phyloP scores from a whole-genome alignment of 2,329 filamentous ascomycete genomes.

The Cladosporium cucumerinum region DNA sequence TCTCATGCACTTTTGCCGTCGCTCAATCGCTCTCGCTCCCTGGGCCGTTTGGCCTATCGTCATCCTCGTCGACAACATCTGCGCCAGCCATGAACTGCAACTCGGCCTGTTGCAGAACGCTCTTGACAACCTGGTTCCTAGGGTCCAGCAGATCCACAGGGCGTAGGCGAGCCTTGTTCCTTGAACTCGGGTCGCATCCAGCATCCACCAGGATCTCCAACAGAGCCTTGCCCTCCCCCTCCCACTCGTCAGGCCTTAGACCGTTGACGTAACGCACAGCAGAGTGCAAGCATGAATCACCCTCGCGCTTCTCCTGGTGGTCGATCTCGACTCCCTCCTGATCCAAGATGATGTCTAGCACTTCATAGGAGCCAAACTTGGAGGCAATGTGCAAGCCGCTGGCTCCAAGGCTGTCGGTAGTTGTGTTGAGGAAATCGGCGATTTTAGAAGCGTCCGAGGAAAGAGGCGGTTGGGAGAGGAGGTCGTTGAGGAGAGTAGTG shows the following conservation, averaged over 20 bases:
- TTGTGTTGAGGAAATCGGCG: slow-evolving; percentile 76
- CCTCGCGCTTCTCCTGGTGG: slow-evolving; percentile 65
- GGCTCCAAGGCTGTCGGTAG: slow-evolving; percentile 81
- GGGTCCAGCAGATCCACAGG: slow-evolving; percentile 72
- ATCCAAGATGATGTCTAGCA: slow-evolving; percentile 78
- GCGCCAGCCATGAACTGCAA: slow-evolving; percentile 53
- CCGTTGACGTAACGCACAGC: slow-evolving; percentile 74
- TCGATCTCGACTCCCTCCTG: slow-evolving; percentile 84
- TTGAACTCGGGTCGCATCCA: slow-evolving; percentile 61
- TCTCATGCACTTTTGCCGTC: neutral
- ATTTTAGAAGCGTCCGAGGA: slow-evolving; percentile 56
- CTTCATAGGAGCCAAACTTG: slow-evolving; percentile 77
- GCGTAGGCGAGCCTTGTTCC: slow-evolving; percentile 71
- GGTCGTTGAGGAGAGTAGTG: slow-evolving; percentile 73
- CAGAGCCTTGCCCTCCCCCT: slow-evolving; percentile 59
- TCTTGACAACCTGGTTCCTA: slow-evolving; percentile 58
- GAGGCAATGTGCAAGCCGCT: slow-evolving; percentile 88
- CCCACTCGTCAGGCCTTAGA: slow-evolving; percentile 60
- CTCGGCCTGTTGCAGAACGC: slow-evolving; percentile 67
- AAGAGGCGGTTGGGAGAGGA: slow-evolving; percentile 55
- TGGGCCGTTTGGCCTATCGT: slow-evolving; percentile 37
- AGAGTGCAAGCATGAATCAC: slow-evolving; percentile 76
- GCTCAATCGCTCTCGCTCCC: slow-evolving; percentile 48
- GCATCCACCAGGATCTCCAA: slow-evolving; percentile 81
- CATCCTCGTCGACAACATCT: slow-evolving; percentile 48